Evolutionary conservation across 257 asterid species (phyloP), one percentile per base, ranked within the genome.

Genomic region (Solanum neorickii): DNA sequence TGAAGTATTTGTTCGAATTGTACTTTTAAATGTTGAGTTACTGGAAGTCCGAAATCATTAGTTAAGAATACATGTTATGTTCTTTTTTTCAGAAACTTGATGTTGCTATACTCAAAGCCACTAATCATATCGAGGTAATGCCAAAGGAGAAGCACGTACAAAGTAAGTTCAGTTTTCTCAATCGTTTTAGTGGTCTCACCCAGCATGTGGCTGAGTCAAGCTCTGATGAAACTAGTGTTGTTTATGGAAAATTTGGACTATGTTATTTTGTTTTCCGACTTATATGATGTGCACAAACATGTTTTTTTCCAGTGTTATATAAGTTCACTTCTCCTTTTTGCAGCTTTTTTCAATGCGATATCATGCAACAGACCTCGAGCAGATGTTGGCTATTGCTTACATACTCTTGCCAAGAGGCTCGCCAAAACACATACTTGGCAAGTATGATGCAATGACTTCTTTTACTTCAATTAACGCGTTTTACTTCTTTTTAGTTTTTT

Each of bases 71-170:
- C 75, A 66, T 70, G 27, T 73, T 73, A 1, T 86, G 65, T 82
- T 85, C 56, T 83, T 77, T 88, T 47, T 85, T 92, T 70, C 93
- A 96, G 98, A 94, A 74, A 14, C 88, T 96, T 66, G 94, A 91
- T 88, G 93, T 94, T 73, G 93, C 98, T 87, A 87, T 94, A 86
- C 93, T 96, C 39, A 96, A 96, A 92, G 98, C 98, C 85, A 96
- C 98, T 49, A 94, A 91, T 91, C 98, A 96, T 68, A 93, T 88
- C 21, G 97, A 96, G 86, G 85, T 82, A 83, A 76, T 94, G 89
- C 98, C 98, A 14, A 96, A 96, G 86, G 95, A 94, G 92, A 96
- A 94, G 92, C 98, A 96, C 35, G 92, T 94, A 86, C 88, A 89
- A 90, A 91, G 98, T 96, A 93, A 93, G 98, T 87, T 75, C 39